Conservation (phyloP, 306 rosid species). For the Acacia confusa region DNA sequence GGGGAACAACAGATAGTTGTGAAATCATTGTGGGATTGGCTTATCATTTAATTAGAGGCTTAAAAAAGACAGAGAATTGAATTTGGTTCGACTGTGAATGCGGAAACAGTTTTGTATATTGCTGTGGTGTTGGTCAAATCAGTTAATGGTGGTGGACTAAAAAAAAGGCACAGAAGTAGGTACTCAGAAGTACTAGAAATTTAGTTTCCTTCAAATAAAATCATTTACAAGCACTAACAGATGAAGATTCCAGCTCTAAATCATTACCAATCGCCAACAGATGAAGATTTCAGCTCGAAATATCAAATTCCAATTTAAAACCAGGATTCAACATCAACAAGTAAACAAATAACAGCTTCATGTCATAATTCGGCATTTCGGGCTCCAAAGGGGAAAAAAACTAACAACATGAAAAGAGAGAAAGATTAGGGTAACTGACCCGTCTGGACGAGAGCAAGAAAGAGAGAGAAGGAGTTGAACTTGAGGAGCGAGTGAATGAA, state of each 20-base stretch:
- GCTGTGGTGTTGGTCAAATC: no score
- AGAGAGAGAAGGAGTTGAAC: not conserved
- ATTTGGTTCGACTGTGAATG: no score
- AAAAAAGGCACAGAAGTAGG: no score
- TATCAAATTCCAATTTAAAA: not conserved
- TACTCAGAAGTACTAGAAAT: no score
- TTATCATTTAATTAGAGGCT: not conserved
- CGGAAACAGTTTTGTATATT: no score
- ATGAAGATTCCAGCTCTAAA: no score
- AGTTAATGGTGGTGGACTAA: no score
- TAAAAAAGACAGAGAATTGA: no score
- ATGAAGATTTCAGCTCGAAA: not conserved
- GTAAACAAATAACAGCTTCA: not conserved
- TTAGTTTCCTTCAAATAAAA: no score
- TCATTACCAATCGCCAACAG: no score
- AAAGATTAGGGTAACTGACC: not conserved
- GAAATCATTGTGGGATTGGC: not conserved
- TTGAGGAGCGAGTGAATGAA: slow-evolving; percentile 2
- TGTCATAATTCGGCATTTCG: not conserved
- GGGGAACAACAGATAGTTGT: not conserved
- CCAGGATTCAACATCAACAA: not conserved
- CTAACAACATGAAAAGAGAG: not conserved
- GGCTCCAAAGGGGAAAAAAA: not conserved
- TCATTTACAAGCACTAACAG: no score
- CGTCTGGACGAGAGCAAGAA: not conserved